Base-by-base conservation (phyloP, 2,329 filamentous ascomycete genomes). In the Epichloe uncinata region DNA sequence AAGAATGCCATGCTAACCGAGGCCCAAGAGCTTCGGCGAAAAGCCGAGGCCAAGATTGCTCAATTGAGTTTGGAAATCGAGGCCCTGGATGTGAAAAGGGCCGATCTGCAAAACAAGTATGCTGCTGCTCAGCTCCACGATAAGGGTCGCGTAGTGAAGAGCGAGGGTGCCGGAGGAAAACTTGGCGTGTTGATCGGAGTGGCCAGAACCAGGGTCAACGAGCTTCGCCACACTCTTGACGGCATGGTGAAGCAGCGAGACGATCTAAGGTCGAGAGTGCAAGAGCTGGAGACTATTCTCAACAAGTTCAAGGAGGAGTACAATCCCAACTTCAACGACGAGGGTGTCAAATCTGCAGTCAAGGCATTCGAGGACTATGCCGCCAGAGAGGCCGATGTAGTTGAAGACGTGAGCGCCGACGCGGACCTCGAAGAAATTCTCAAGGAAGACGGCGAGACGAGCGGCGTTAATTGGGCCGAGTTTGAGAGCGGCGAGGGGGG, bases 241-340 rank as follows among this genome's bases (percentile, higher is more conserved):
- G 77, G 81, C 41, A 78, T 93, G 5, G 72, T 85, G 47, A 73
- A 73, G 15, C 83, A 95, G 69, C 81, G 88, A 18, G 81, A 93
- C 58, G 74, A 78, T n/a, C 74, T 84, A 40, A 75, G 76, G 51
- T 73, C 74, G 49, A 79, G 81, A 50, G 75, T 96, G 42, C 72
- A 79, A 36, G 85, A 95, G 70, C 77, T 97, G 1, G 91, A 97
- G 70, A 74, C 72, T 6, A 88, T 98, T 53, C 69, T 98, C 53
- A 73, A 75, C 15, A 84, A 81, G 52, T 88, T 98, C 71, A 95
- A 95, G 73, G 83, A 90, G 55, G 90, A 96, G 63, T 94, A 96
- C 68, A 97, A 98, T 65, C 93, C 93, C 53, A 97, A 98, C 69
- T 97, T 97, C 75, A 98, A 98, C 66, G 93, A 98, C 55, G 93